Percentiles rank a stretch among this genome's conserved stretches.
phyloP scores from a whole-genome alignment of 352 stramenopile species.

The Phytopythium kandeliae region DNA sequence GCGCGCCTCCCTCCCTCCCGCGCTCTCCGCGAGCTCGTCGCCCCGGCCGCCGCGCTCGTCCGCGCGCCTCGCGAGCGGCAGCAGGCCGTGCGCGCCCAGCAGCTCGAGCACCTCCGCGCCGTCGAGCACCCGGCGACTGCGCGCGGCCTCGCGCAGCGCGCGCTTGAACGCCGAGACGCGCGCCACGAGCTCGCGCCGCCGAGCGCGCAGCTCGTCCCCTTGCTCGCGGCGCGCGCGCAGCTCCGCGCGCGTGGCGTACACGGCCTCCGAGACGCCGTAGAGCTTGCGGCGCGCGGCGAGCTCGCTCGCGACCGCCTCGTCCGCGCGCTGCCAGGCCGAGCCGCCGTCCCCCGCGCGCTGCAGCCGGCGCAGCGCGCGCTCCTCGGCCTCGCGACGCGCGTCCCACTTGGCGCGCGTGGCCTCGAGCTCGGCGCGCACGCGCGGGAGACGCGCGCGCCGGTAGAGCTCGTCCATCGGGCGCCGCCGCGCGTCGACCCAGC shows the following conservation, averaged over 20 bases:
- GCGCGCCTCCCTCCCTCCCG: too few relatives aligned
- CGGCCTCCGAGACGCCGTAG: constrained; percentile 64
- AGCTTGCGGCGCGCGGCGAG: constrained; percentile 37
- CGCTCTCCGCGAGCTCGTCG: too few relatives aligned
- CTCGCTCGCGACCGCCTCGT: constrained; percentile 42
- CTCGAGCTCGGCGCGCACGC: constrained; percentile 35
- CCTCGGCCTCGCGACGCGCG: constrained; percentile 30
- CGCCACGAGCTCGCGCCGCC: constrained; percentile 28
- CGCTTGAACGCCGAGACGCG: constrained; percentile 32
- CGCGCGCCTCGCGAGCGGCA: too few relatives aligned
- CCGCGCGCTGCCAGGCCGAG: constrained; percentile 17
- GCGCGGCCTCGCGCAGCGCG: constrained; percentile 31
- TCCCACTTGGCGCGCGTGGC: constrained; percentile 45
- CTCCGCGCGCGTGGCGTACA: constrained; percentile 57
- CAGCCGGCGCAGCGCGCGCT: constrained; percentile 45
- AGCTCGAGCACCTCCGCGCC: constrained; percentile 45
- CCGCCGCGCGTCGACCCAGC: constrained; percentile 40
- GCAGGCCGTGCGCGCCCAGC: constrained; percentile 27
- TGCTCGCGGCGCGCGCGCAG: constrained; percentile 25
- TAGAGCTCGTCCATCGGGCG: constrained; percentile 69
- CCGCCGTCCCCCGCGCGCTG: constrained; percentile 20
- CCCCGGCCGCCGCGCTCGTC: too few relatives aligned
- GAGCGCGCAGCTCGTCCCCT: constrained; percentile 18
- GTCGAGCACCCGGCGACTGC: constrained; percentile 45
- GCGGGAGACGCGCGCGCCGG: constrained; percentile 38